Conservation (phyloP, 1,284 basidiomycete species). For the Microbotryum intermedium region DNA sequence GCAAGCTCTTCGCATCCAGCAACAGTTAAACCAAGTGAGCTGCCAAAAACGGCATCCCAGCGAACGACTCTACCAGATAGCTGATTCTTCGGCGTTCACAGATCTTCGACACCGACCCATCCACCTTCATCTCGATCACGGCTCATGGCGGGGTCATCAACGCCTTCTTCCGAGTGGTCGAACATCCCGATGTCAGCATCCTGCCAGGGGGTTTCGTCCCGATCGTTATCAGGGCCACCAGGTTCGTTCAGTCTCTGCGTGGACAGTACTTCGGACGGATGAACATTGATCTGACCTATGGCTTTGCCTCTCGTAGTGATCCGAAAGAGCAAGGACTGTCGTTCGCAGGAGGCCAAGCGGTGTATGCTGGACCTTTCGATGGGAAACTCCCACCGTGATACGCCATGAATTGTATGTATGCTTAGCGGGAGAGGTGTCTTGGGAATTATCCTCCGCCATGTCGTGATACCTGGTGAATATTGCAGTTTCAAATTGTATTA, state of each 20-base stretch:
- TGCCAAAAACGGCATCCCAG: not conserved
- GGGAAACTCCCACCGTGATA: no score
- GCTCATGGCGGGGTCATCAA: conserved; percentile 43
- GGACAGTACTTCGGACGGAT: not conserved
- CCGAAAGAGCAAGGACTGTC: not conserved
- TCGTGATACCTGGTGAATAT: no score
- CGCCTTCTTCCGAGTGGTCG: conserved; percentile 34
- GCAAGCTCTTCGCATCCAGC: conserved; percentile 49
- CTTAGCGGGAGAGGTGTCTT: no score
- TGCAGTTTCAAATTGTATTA: no score
- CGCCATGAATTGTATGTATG: no score
- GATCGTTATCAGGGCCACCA: conserved; percentile 20
- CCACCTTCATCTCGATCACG: conserved; percentile 43
- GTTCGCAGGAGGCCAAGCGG: conserved; percentile 4
- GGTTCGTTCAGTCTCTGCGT: not conserved
- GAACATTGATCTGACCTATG: no score
- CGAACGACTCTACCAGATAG: not conserved
- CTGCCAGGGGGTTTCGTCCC: conserved; percentile 34
- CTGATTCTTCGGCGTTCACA: conserved; percentile 1
- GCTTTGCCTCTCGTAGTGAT: no score
- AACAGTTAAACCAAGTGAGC: conserved; percentile 49
- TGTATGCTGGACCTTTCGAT: not conserved
- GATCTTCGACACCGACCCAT: conserved; percentile 35
- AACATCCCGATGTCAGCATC: conserved; percentile 29
- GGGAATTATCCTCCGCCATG: no score